Evolutionary conservation across 768 basidiomycete species (phyloP).

Genomic region (Paxillus ammoniavirescens): DNA sequence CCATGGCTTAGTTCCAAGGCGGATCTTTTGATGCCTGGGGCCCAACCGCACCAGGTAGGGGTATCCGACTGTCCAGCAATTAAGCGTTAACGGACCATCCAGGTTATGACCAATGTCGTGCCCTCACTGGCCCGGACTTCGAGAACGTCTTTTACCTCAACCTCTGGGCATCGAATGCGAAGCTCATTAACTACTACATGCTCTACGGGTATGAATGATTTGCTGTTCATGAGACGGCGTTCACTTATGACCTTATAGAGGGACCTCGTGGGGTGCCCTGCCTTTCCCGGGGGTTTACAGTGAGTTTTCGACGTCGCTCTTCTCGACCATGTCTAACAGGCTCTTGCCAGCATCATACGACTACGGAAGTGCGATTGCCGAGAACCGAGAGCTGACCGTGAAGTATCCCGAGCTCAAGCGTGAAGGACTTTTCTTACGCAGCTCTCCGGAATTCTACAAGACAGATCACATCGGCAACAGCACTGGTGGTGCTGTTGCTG

Average conservation of each 20-base stretch:
- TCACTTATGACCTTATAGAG: constrained; percentile 40
- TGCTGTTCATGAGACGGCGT: neutral
- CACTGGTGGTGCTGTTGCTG: constrained; percentile 43
- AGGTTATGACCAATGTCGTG: constrained; percentile 65
- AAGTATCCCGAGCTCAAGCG: constrained; percentile 81
- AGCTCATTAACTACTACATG: constrained; percentile 86
- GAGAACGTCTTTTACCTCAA: constrained; percentile 77
- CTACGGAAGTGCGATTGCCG: constrained; percentile 71
- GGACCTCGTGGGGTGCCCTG: constrained; percentile 83
- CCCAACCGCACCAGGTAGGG: constrained; percentile 59
- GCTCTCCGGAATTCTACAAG: constrained; percentile 76
- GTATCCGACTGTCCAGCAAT: neutral
- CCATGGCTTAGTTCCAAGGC: constrained; percentile 55
- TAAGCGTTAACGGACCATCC: constrained; percentile 3
- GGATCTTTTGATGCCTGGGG: constrained; percentile 86
- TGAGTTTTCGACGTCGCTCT: constrained; percentile 16
- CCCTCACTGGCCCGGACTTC: constrained; percentile 70
- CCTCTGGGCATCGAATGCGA: constrained; percentile 79
- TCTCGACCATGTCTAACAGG: neutral
- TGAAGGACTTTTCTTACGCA: constrained; percentile 75
- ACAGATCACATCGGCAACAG: constrained; percentile 72
- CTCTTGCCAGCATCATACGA: constrained; percentile 59
- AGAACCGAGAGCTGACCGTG: constrained; percentile 59
- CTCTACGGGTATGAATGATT: constrained; percentile 56
- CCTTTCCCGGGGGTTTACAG: constrained; percentile 77